Evolutionary conservation across 306 rosid species (phyloP), one percentile per base, ranked within the genome.

Genomic region (Sindora glabra): DNA sequence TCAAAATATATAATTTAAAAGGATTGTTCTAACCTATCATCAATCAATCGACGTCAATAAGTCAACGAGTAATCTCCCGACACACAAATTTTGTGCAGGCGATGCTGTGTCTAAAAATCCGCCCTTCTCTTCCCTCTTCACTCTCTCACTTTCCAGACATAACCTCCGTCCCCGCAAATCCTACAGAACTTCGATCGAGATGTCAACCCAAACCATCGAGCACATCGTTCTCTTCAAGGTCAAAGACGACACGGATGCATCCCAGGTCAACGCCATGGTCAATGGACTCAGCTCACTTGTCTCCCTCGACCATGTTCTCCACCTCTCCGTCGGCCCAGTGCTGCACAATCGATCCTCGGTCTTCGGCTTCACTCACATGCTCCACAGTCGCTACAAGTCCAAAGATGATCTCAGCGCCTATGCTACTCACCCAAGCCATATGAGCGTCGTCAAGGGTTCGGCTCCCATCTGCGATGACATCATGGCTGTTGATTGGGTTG

Each of bases 401-500:
- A 88, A 83, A 40, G 82, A 83, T 7, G 82, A 78, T 58, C 92
- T 92, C 24, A 49, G 58, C 6, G 23, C 79, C 45, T 86, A 86
- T 27, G 47, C 84, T 3, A 85, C 75, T 0, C 94, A 88, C 46
- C 90, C 96, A 0, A 54, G 47, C 71, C 98, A 88, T 58, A 23
- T 83, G n/a, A 33, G 55, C 72, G 86, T 88, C 6, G 98, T 92
- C 56, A 83, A 71, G 56, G 83, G 72, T 0, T 65, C 67, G 2
- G 94, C 80, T 40, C 95, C 95, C 9, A 80, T 86, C 68, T 46
- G 86, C 46, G 94, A 88, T 0, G 95, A 88, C 58, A 32, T 92
- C 79, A 83, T 92, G 95, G 96, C 90, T 68, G 90, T 86, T 52
- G 96, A 92, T 69, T 92, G 96, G 96, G 38, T 88, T 27, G 72